phyloP scores from a whole-genome alignment of 768 basidiomycete genomes.

The Mycena galopus region DNA sequence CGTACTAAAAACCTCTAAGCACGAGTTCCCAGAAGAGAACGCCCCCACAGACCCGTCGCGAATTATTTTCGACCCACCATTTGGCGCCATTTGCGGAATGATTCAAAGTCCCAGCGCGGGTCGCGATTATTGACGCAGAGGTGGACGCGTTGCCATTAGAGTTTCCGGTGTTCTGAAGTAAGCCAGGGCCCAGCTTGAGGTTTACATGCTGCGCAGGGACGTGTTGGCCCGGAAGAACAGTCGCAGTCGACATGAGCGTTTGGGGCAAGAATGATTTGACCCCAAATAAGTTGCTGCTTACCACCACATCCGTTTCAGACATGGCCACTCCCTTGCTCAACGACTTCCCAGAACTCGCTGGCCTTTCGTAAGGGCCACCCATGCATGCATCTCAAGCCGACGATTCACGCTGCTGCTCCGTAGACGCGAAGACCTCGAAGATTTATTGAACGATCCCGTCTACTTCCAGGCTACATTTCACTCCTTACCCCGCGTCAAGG shows the following conservation, averaged over 20 bases:
- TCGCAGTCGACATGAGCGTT: slow-evolving; percentile 55
- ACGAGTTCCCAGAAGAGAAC: slow-evolving; percentile 8
- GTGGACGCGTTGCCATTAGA: slow-evolving; percentile 42
- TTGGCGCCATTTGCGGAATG: slow-evolving; percentile 80
- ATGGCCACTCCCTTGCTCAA: slow-evolving; percentile 63
- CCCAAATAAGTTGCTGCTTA: background rate
- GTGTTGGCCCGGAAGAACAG: slow-evolving; percentile 84
- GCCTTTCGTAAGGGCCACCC: slow-evolving; percentile 71
- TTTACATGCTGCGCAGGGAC: slow-evolving; percentile 82
- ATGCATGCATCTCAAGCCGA: background rate
- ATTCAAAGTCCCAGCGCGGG: slow-evolving; percentile 77
- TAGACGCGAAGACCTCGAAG: slow-evolving; percentile 92
- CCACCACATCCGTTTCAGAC: slow-evolving; percentile 10
- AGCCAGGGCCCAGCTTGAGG: slow-evolving; percentile 90
- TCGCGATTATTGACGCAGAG: slow-evolving; percentile 61
- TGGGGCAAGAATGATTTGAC: slow-evolving; percentile 14
- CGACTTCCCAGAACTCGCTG: slow-evolving; percentile 81
- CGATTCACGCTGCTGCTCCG: slow-evolving; percentile 20
- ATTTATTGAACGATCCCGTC: slow-evolving; percentile 81
- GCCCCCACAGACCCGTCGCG: slow-evolving; percentile 77
- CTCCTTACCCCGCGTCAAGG: slow-evolving; percentile 79
- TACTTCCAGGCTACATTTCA: slow-evolving; percentile 94
- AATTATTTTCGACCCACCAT: slow-evolving; percentile 92
- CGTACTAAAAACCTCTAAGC: slow-evolving; percentile 69
- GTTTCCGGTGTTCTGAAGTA: slow-evolving; percentile 60